Evolutionary conservation across 2,329 filamentous ascomycete species (phyloP).

Genomic region (Microdochium trichocladiopsis): DNA sequence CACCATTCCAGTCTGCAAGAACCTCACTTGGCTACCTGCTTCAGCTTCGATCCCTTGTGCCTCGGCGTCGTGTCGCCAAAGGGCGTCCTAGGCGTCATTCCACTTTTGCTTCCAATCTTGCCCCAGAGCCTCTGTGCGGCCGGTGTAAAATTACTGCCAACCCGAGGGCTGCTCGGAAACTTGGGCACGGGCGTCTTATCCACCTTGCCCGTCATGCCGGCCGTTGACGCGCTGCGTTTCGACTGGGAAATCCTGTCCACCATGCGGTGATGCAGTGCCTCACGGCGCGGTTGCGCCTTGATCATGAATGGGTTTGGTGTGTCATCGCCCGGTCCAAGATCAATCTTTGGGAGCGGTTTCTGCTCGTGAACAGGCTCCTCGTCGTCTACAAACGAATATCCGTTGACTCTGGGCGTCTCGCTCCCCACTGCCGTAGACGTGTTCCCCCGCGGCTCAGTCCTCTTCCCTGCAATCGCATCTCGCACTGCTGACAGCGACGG

Average conservation of each 20-base stretch:
- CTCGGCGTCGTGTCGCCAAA: constrained; percentile 33
- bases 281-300: constrained; percentile 65
- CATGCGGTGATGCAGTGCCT: constrained; percentile 78
- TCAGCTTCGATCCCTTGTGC: constrained; percentile 24
- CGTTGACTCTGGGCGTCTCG: constrained; percentile 86
- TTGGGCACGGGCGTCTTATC: constrained; percentile 58
- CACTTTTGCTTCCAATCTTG: constrained; percentile 42
- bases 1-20: background rate
- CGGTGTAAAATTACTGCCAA: constrained; percentile 53
- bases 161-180: constrained; percentile 59
- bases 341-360: constrained; percentile 33
- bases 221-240: constrained; percentile 55
- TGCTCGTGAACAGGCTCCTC: constrained; percentile 49
- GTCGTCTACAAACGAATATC: constrained; percentile 91
- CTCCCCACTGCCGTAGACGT: constrained; percentile 54
- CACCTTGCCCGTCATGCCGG: constrained; percentile 52
- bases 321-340: constrained; percentile 52
- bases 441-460: constrained; percentile 40
- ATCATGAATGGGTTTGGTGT: constrained; percentile 76
- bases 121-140: constrained; percentile 65
- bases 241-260: constrained; percentile 73
- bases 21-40: constrained; percentile 21
- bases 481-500: constrained; percentile 80
- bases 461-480: constrained; percentile 73
- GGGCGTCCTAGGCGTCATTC: constrained; percentile 25